phyloP scores from a whole-genome alignment of 73 alveolate genomes.

The Diophrys appendiculata region DNA sequence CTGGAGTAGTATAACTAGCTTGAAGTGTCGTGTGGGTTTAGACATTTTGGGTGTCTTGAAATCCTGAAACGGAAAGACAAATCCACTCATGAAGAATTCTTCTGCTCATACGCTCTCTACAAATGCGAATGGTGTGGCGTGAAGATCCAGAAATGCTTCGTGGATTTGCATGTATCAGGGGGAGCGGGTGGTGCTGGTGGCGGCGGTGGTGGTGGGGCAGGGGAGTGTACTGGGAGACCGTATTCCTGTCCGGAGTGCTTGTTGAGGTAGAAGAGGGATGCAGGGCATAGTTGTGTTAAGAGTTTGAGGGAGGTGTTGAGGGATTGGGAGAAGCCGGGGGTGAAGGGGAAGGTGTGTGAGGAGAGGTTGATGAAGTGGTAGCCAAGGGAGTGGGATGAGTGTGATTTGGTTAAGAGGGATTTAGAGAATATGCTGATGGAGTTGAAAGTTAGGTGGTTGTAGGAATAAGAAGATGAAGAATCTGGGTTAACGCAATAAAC shows the following conservation, averaged over 20 bases:
- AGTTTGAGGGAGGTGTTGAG: not conserved
- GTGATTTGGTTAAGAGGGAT: not conserved
- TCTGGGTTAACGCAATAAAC: too few relatives aligned
- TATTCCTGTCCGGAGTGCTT: not conserved
- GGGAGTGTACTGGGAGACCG: not conserved
- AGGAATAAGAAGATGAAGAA: not conserved
- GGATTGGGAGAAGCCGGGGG: not conserved
- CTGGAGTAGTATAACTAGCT: not conserved
- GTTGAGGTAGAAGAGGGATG: not conserved
- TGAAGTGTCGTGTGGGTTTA: not conserved
- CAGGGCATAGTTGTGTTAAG: not conserved
- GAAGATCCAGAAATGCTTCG: not conserved
- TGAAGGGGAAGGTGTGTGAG: not conserved
- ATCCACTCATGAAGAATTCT: not conserved
- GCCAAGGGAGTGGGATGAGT: not conserved
- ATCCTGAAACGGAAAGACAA: not conserved
- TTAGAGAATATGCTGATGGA: not conserved
- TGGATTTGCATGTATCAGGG: not conserved
- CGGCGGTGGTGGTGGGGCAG: too few relatives aligned
- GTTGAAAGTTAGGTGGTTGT: not conserved
- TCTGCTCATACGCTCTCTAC: not conserved
- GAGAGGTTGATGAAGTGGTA: not conserved
- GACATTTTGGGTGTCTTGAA: not conserved
- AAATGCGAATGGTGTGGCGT: not conserved
- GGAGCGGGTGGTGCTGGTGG: too few relatives aligned